phyloP scores from a whole-genome alignment of 495 filamentous ascomycete species.

The Halenospora varia region DNA sequence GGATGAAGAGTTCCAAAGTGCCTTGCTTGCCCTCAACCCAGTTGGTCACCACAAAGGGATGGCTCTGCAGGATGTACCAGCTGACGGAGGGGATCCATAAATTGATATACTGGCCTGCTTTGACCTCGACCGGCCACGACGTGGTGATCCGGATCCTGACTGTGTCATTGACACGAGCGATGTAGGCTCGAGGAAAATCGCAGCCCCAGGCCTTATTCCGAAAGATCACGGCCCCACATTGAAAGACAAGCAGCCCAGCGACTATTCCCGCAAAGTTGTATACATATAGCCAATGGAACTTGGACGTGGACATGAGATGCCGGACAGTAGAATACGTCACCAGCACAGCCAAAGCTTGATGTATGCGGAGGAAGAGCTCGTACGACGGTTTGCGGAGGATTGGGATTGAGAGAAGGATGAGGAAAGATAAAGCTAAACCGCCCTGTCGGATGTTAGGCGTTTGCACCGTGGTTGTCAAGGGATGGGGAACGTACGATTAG shows the following conservation, averaged over 20 bases:
- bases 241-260: conserved; percentile 11
- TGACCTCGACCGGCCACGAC: conserved; percentile 5
- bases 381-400: conserved; percentile 2
- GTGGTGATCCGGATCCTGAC: conserved; percentile 7
- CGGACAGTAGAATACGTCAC: not conserved
- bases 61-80: too few species aligned
- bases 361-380: too few species aligned
- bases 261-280: conserved; percentile 13
- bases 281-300: conserved; percentile 11
- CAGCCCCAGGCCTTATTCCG: conserved; percentile 2
- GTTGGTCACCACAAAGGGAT: too few species aligned
- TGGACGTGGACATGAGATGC: conserved; percentile 2
- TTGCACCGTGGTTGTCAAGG: not conserved
- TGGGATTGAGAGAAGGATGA: conserved; percentile 3
- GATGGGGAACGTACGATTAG: conserved; percentile 1
- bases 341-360: conserved; percentile 3
- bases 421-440: not conserved
- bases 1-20: too few species aligned
- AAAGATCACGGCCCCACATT: too few species aligned
- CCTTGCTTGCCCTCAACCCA: too few species aligned
- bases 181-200: conserved; percentile 14
- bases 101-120: conserved; percentile 27
- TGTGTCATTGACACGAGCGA: conserved; percentile 8
- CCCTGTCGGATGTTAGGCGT: not conserved
- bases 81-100: too few species aligned